Evolutionary conservation across 2,329 filamentous ascomycete species (phyloP).

Genomic region (Ophiostoma novo-ulmi): DNA sequence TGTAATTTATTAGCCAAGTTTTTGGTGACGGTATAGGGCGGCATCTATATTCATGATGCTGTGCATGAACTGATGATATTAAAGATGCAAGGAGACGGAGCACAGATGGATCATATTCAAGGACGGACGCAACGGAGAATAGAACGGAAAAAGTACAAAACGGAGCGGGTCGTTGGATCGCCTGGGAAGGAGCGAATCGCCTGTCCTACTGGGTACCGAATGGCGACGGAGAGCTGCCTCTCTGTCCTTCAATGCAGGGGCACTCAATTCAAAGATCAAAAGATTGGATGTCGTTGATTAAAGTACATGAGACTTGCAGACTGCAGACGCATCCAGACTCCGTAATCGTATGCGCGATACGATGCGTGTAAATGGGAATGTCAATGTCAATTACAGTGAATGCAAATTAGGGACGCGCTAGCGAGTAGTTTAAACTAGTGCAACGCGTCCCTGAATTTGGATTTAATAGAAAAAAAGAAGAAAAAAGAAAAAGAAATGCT

Average conservation of each 20-base stretch:
- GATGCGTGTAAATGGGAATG: neutral
- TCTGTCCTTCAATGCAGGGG: conserved; percentile 6
- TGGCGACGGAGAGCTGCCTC: neutral
- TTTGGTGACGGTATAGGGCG: neutral
- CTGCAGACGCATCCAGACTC: neutral
- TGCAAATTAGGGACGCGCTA: conserved; percentile 10
- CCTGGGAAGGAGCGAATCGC: neutral
- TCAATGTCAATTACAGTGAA: conserved; percentile 1
- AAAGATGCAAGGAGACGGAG: neutral
- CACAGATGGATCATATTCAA: neutral
- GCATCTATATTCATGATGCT: too few species aligned
- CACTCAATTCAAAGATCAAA: neutral
- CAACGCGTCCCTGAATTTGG: conserved; percentile 21
- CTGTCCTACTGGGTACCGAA: neutral
- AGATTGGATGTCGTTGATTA: neutral
- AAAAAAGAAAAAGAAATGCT: neutral
- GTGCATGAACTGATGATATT: too few species aligned
- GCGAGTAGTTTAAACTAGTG: conserved; percentile 13
- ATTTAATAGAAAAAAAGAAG: neutral
- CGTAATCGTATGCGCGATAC: neutral
- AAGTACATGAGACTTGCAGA: neutral
- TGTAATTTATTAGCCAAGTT: neutral
- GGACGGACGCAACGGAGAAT: neutral
- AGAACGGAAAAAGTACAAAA: neutral
- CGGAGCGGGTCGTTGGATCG: neutral